Evolutionary conservation across 2,329 filamentous ascomycete genomes (phyloP).

Genomic region (Coniochaeta sp.): DNA sequence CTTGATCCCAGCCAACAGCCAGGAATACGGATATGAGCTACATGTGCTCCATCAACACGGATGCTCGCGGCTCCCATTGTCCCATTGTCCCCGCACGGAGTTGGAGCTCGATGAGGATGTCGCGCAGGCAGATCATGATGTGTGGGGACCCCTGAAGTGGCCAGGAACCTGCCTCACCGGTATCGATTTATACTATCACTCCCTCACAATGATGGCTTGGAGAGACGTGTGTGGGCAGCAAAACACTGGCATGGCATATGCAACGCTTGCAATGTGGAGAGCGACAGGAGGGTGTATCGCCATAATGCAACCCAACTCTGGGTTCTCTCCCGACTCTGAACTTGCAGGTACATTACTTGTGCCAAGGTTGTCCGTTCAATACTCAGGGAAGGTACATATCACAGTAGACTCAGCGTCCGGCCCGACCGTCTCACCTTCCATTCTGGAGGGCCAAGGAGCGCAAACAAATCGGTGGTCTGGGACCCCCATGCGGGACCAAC

Average conservation of each 20-base stretch:
- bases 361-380: too few relatives aligned
- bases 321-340: neutral
- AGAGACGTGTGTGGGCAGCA: neutral
- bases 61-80: neutral
- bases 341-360: neutral
- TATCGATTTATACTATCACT: neutral
- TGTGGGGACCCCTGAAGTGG: constrained; percentile 1
- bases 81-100: neutral
- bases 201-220: neutral
- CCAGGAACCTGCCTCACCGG: neutral
- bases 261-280: neutral
- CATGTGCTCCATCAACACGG: neutral
- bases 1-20: neutral
- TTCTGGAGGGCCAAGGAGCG: neutral
- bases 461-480: neutral
- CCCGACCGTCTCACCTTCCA: neutral
- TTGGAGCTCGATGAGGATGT: neutral
- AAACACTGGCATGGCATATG: neutral
- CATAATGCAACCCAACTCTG: neutral
- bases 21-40: neutral
- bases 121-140: neutral
- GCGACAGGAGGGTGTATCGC: neutral
- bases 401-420: neutral
- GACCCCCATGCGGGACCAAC: neutral
- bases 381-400: too few relatives aligned